Conservation (phyloP, 2,329 filamentous ascomycete species). For the Basipetospora chlamydospora region DNA sequence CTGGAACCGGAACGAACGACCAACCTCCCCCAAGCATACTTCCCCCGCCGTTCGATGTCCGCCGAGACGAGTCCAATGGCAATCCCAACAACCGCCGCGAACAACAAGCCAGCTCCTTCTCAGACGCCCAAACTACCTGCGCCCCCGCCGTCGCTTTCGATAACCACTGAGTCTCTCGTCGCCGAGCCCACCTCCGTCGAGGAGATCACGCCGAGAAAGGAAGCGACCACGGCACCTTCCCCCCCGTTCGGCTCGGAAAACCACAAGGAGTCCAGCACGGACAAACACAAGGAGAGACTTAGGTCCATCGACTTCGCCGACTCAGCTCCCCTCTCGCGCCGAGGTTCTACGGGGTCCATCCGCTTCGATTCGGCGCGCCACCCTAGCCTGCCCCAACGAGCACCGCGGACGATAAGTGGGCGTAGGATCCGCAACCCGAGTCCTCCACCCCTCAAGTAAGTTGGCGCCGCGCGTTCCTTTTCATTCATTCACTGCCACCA, state of each 20-base stretch:
- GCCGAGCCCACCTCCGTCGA: no score
- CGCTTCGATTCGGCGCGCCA: constrained; percentile 3
- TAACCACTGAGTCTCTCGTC: no score
- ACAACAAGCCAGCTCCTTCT: constrained; percentile 1
- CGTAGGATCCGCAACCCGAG: constrained; percentile 5
- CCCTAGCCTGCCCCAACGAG: background rate
- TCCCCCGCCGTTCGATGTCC: constrained; percentile 2
- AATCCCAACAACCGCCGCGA: constrained; percentile 2
- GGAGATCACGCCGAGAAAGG: no score
- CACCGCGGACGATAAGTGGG: background rate
- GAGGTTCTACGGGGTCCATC: constrained; percentile 3
- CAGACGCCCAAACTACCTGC: background rate
- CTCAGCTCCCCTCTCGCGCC: background rate
- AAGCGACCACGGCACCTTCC: no score
- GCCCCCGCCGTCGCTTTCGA: no score
- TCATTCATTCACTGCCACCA: no score
- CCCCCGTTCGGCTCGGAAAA: no score
- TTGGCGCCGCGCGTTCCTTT: no score
- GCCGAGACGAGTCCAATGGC: constrained; percentile 1
- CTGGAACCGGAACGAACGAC: background rate
- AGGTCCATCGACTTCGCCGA: background rate
- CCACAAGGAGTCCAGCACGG: no score
- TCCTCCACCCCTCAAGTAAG: constrained; percentile 4
- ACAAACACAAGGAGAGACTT: background rate
- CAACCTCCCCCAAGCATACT: no score